Evolutionary conservation across 1,139 yeast species (phyloP).

Genomic region (Lodderomyces margitis): DNA sequence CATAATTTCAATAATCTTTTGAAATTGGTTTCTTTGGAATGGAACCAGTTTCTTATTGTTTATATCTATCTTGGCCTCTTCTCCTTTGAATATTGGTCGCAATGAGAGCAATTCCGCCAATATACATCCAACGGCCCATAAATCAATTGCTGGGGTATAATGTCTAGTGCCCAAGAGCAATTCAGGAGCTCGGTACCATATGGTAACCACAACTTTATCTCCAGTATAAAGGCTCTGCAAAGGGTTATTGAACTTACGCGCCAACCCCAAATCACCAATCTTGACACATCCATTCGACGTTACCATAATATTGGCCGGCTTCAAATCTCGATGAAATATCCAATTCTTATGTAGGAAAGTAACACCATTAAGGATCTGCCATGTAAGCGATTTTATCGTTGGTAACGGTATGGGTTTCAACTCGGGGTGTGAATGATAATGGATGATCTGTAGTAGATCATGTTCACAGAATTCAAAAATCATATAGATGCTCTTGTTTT

Average conservation of each 20-base stretch:
- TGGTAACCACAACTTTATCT: slow-evolving; percentile 96
- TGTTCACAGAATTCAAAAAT: slow-evolving; percentile 95
- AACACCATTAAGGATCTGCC: slow-evolving; percentile 92
- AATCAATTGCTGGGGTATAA: slow-evolving; percentile 90
- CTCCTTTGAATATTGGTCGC: slow-evolving; percentile 95
- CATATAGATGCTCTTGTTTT: slow-evolving; percentile 89
- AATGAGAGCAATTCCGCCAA: slow-evolving; percentile 86
- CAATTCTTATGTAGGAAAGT: slow-evolving; percentile 91
- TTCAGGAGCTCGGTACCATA: slow-evolving; percentile 98
- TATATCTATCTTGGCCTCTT: slow-evolving; percentile 88
- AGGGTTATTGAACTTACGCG: slow-evolving; percentile 86
- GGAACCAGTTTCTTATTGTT: slow-evolving; percentile 84
- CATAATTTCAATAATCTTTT: slow-evolving; percentile 82
- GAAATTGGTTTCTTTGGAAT: slow-evolving; percentile 88
- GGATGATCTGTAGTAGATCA: slow-evolving; percentile 89
- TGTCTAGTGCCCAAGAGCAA: slow-evolving; percentile 86
- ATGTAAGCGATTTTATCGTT: slow-evolving; percentile 77
- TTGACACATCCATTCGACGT: slow-evolving; percentile 85
- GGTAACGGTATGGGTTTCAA: slow-evolving; percentile 72
- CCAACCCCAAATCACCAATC: slow-evolving; percentile 94
- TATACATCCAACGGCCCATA: slow-evolving; percentile 98
- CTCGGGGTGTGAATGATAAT: slow-evolving; percentile 89
- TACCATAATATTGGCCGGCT: slow-evolving; percentile 98
- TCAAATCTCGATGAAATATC: slow-evolving; percentile 92
- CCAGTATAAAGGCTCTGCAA: slow-evolving; percentile 88